Evolutionary conservation across 805 yeast genomes (phyloP).

Genomic region (Saccharomycopsis guyanensis): DNA sequence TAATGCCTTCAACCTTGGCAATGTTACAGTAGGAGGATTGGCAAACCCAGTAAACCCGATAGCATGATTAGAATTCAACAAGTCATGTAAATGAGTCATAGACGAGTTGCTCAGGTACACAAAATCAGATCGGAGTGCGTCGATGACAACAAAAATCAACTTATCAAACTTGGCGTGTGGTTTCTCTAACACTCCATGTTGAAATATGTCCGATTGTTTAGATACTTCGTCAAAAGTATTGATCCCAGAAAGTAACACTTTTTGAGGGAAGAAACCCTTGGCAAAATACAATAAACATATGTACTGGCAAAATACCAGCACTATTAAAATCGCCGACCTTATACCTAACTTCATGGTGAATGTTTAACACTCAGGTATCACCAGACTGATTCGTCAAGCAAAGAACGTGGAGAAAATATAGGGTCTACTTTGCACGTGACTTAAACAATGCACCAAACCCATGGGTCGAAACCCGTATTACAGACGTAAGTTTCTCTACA

Average conservation of each 20-base stretch:
- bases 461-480: no score
- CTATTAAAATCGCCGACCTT: conserved; percentile 8
- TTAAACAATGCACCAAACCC: no score
- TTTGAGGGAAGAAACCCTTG: conserved; percentile 88
- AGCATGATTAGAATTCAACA: conserved; percentile 62
- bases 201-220: conserved; percentile 12
- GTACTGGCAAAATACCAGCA: conserved; percentile 32
- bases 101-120: conserved; percentile 57
- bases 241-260: conserved; percentile 61
- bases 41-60: conserved; percentile 87
- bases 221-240: conserved; percentile 27
- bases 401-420: no score
- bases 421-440: no score
- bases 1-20: conserved; percentile 87
- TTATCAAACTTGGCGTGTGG: conserved; percentile 47
- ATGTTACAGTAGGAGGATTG: conserved; percentile 93
- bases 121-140: conserved; percentile 89
- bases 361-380: no score
- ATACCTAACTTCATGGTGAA: conserved; percentile 6
- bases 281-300: conserved; percentile 57
- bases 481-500: no score
- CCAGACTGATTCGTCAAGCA: no score
- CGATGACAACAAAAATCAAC: conserved; percentile 78
- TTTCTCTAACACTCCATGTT: conserved; percentile 22
- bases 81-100: conserved; percentile 58